phyloP scores from a whole-genome alignment of 1,284 basidiomycete species.

The Xerocomus amazonicus region DNA sequence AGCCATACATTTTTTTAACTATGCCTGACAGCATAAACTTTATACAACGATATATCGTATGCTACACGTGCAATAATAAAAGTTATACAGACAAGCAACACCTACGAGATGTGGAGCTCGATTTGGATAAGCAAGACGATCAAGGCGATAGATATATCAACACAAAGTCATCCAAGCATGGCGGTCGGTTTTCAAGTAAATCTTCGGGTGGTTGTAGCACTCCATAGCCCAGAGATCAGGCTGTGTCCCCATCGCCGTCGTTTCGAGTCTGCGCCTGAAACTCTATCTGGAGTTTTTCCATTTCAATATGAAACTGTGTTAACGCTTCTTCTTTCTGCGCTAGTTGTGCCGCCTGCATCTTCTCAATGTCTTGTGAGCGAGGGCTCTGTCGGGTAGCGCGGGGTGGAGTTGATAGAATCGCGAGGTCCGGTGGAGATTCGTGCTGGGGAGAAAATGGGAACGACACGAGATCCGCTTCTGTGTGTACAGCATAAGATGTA shows the following conservation, averaged over 20 bases:
- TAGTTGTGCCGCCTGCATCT: conserved; percentile 18
- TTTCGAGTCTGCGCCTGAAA: neutral
- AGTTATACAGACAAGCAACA: neutral
- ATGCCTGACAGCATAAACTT: no score
- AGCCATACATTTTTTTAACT: no score
- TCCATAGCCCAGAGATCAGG: neutral
- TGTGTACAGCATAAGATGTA: neutral
- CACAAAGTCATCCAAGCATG: neutral
- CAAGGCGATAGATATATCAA: neutral
- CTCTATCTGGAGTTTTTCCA: conserved; percentile 17
- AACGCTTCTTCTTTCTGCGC: conserved; percentile 23
- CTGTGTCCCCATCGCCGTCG: neutral
- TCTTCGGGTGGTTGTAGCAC: no score
- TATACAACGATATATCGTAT: neutral
- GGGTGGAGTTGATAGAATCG: neutral
- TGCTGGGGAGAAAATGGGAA: conserved; percentile 25
- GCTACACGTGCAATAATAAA: neutral
- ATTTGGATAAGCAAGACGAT: neutral
- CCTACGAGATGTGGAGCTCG: no score
- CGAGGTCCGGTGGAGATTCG: conserved; percentile 14
- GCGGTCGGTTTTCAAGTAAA: neutral
- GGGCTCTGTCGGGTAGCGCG: conserved; percentile 3
- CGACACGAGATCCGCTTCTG: conserved; percentile 20
- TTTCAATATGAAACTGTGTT: conserved; percentile 17
- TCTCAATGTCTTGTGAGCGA: conserved; percentile 12